Evolutionary conservation across 768 basidiomycete species (phyloP).

Genomic region (Leccinum subtestaceum): DNA sequence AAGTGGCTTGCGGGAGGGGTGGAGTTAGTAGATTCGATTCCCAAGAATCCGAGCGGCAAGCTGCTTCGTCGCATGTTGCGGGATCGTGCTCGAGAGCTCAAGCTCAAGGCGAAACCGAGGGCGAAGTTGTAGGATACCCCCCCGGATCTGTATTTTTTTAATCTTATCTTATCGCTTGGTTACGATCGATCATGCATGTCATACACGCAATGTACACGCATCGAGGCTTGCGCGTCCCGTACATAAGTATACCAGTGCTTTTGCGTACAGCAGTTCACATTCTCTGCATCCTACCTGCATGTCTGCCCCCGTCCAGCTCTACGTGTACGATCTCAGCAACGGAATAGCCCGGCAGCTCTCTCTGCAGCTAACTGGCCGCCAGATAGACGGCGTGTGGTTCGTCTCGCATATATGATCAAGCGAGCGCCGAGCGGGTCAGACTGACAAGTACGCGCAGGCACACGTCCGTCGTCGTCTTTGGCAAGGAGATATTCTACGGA

Average conservation of each 20-base stretch:
- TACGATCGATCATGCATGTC: not conserved
- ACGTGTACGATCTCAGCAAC: conserved; percentile 89
- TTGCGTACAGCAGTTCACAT: conserved; percentile 3
- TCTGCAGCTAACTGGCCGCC: conserved; percentile 75
- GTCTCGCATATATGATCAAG: conserved; percentile 14
- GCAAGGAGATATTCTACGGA: conserved; percentile 87
- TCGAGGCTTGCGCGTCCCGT: conserved; percentile 18
- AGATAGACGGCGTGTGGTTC: conserved; percentile 93
- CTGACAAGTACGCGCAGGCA: conserved; percentile 54
- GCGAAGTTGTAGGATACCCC: conserved; percentile 21
- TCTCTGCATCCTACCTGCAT: conserved; percentile 7
- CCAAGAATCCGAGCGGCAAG: conserved; percentile 64
- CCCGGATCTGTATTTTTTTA: not conserved
- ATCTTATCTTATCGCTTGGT: conserved; percentile 23
- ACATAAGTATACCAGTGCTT: not conserved
- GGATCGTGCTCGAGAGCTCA: conserved; percentile 43
- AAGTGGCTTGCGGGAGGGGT: conserved; percentile 61
- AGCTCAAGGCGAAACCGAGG: conserved; percentile 17
- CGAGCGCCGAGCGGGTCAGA: too few species aligned
- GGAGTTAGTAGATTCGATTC: conserved; percentile 51
- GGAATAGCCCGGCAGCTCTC: conserved; percentile 82
- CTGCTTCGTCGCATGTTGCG: conserved; percentile 50
- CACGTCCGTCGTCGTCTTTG: conserved; percentile 86
- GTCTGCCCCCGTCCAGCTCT: conserved; percentile 61
- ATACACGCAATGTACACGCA: not conserved